A percentile compares a stretch with the other conserved stretches of the same genome.
Conservation (phyloP, 2,329 filamentous ascomycete genomes). For the Phaeosphaeriaceae sp. region DNA sequence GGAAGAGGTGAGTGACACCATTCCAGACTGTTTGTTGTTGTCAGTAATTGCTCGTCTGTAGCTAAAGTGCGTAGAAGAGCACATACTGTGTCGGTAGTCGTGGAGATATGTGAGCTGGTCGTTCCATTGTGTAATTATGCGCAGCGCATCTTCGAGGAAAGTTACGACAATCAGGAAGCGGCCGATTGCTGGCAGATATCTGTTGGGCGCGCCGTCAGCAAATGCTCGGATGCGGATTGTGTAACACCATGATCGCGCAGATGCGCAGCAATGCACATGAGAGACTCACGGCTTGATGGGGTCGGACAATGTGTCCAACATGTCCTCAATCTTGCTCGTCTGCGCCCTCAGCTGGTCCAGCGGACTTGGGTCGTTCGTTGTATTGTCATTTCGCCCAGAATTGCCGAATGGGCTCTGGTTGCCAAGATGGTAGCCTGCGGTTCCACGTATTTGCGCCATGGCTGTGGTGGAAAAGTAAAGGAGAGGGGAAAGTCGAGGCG, state of each 20-base stretch:
- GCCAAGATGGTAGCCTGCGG: constrained; percentile 82
- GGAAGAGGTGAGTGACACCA: constrained; percentile 90
- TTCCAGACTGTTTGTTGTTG: constrained; percentile 70
- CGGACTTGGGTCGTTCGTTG: constrained; percentile 72
- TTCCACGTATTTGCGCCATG: constrained; percentile 68
- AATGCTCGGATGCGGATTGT: constrained; percentile 4
- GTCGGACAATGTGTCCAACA: constrained; percentile 84
- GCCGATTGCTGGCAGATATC: constrained; percentile 92
- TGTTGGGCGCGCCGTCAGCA: constrained; percentile 52
- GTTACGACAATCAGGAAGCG: constrained; percentile 98
- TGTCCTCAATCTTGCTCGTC: constrained; percentile 98
- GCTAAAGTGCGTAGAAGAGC: background rate
- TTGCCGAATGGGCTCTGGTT: constrained; percentile 75
- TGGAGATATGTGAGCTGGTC: constrained; percentile 93
- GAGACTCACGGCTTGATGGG: constrained; percentile 89
- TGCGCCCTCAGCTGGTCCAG: constrained; percentile 91
- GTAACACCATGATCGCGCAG: constrained; percentile 5
- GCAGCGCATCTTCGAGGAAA: constrained; percentile 93
- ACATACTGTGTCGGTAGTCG: constrained; percentile 87
- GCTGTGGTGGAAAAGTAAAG: constrained; percentile 27
- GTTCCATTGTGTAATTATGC: constrained; percentile 96
- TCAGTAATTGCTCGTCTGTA: constrained; percentile 24
- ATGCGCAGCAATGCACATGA: constrained; percentile 1
- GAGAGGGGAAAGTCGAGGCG: constrained; percentile 22
- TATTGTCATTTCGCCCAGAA: constrained; percentile 62